phyloP scores from a whole-genome alignment of 805 yeast genomes.

The Candida verbasci region DNA sequence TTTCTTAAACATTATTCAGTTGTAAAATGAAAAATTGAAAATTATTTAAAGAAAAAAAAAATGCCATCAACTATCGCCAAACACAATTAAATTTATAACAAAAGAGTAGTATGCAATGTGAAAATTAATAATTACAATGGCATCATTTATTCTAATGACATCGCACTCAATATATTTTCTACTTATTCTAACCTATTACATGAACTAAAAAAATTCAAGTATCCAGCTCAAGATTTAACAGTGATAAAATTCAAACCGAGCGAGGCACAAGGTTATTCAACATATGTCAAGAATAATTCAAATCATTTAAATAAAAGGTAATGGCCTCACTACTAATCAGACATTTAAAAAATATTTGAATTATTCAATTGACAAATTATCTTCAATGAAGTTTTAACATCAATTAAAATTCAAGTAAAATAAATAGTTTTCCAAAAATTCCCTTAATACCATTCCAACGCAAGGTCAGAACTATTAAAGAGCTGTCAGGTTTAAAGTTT shows the following conservation, averaged over 20 bases:
- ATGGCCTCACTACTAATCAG: conserved; percentile 1
- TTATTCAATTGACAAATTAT: conserved; percentile 10
- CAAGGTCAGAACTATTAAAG: conserved; percentile 45
- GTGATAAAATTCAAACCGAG: conserved; percentile 30
- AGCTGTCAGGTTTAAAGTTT: conserved; percentile 95
- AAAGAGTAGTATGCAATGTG: conserved; percentile 18
- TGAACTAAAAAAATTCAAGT: conserved; percentile 7
- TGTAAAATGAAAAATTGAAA: neutral
- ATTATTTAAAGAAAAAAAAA: neutral
- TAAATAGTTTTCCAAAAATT: conserved; percentile 59
- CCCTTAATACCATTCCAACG: conserved; percentile 52
- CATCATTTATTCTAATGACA: conserved; percentile 42
- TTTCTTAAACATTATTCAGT: conserved; percentile 44
- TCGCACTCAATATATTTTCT: conserved; percentile 44
- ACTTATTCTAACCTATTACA: conserved; percentile 38
- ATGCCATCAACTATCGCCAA: no score
- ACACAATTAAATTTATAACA: neutral
- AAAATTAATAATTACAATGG: conserved; percentile 44
- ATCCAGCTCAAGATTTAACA: conserved; percentile 46
- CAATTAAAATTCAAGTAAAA: conserved; percentile 1
- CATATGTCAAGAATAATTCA: neutral
- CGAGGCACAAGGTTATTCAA: conserved; percentile 42
- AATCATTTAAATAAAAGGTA: conserved; percentile 1
- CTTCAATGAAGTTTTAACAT: conserved; percentile 30
- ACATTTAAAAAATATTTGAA: conserved; percentile 1